Evolutionary conservation across 192 early-diverging fungal genomes (phyloP), one percentile per base, ranked within the genome.

Genomic region (Entophlyctis luteolus): DNA sequence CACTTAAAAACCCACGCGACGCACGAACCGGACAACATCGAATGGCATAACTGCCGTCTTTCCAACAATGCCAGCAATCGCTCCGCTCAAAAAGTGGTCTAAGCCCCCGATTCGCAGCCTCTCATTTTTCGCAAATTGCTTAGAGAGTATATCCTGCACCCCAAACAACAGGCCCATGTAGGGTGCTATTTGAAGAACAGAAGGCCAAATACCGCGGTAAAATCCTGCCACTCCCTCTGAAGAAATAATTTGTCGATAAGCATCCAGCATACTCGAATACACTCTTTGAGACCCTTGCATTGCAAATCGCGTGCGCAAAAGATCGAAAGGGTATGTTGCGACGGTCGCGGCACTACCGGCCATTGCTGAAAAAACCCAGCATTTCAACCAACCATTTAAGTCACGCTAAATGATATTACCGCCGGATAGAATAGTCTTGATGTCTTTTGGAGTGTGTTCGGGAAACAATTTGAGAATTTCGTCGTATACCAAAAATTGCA

Each of bases 161-260:
- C 86, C 83, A 83, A 98, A 98, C 70, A 93, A 84, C 12, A 95
- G 77, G 16, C 93, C 93, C 92, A 96, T 96, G 56, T 95, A 94
- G 16, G 96, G 96, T 73, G 93, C 89, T 31, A 98, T 93, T 76
- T 94, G 92, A 14, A 90, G 72, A 27, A 91, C 73, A 2, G 93
- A 83, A 4, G 95, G 88, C 42, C 85, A 75, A 42, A 95, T 70
- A 0, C 95, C 95, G 38, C 88, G 79, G 66, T 96, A 98, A 47
- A 95, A 91, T 5, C 95, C 95, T 0, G 58, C 57, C 1, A 92
- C 25, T 0, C 95, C 95, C 48, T 98, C 93, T 27, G 86, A 78
- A 2, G 53, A 35, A 28, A 73, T 60, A 55, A 98, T 96, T 53
- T 85, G 73, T 10, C 56, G 36, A 0, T 93, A 62, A 6, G 93